These are phyloP conservation scores for Adansonia rubrostipa DNA, from an alignment of 441 rosid species.

Conservation along the genomic window DNA sequence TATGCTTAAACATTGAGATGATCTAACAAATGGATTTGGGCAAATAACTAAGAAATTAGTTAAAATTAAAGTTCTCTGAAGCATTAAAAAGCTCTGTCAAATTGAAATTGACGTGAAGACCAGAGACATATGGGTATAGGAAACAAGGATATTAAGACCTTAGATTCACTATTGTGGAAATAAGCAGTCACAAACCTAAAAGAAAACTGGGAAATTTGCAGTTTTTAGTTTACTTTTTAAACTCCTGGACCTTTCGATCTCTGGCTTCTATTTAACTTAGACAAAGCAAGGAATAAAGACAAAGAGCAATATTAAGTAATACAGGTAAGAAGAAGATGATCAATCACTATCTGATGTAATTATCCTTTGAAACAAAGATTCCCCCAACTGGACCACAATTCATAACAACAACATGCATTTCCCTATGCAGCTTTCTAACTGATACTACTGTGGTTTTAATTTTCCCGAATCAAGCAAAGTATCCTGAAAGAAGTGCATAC, in stretches of 20 bases:
- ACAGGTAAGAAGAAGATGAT: slow-evolving; percentile 32
- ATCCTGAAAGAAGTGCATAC: slow-evolving; percentile 30
- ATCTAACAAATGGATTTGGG: neutral
- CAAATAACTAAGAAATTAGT: neutral
- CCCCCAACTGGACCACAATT: slow-evolving; percentile 27
- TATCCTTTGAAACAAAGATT: slow-evolving; percentile 48
- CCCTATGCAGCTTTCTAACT: slow-evolving; percentile 40
- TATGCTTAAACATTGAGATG: too few species aligned
- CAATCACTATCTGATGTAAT: slow-evolving; percentile 48
- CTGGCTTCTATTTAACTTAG: slow-evolving; percentile 36
- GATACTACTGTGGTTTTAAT: slow-evolving; percentile 36
- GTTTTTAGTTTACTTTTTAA: slow-evolving; percentile 2
- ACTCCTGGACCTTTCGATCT: slow-evolving; percentile 17
- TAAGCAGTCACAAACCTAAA: slow-evolving; percentile 1
- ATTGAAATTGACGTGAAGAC: neutral
- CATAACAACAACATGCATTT: slow-evolving; percentile 34
- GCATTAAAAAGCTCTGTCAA: neutral
- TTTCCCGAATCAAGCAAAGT: slow-evolving; percentile 61
- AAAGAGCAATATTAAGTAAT: slow-evolving; percentile 28
- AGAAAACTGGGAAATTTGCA: neutral
- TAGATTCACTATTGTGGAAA: neutral
- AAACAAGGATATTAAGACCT: neutral
- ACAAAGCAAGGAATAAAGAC: slow-evolving; percentile 41
- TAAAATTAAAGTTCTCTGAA: too few species aligned
- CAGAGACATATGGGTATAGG: neutral